Evolutionary conservation across 306 rosid genomes (phyloP), one percentile per base, ranked within the genome.

Genomic region (Rosa persica): DNA sequence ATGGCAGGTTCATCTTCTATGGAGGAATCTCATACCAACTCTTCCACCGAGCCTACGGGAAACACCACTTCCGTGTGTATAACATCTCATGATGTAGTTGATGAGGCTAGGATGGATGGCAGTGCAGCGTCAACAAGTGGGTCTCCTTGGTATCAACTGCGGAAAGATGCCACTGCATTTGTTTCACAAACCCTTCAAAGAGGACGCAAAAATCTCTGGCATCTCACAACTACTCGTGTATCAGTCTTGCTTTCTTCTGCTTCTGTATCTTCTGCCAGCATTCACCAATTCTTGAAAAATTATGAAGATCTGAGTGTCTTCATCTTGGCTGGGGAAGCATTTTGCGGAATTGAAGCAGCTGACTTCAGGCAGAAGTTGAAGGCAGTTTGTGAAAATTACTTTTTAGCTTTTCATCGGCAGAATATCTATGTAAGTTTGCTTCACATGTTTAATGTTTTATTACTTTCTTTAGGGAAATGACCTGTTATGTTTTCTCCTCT

Each of bases 171-270:
- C 69, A 93, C 89, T 30, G 76, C 78, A 67, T 85, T 87, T 86
- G 94, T 93, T 86, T 93, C 99, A 74, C 94, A 93, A 84, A 93
- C 93, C 75, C 96, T 96, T 84, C 94, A 85, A 83, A 88, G 94
- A 82, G 98, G 98, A 38, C 88, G 99, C 48, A 96, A 84, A 87
- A 93, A 96, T 88, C 89, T 96, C 62, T 96, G 98, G 99, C 97
- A 93, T 78, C 99, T 96, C 79, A 90, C 96, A 52, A 88, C 97
- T 16, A 93, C 96, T 85, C 96, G 99, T 78, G 82, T 96, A 74
- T 96, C 96, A 11, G 99, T 96, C 55, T 87, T 96, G 83, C 98
- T 96, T 86, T 91, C 99, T 74, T 90, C 96, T 76, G 81, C 92
- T 72, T 92, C 96, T 66, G 93, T 85, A 72, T 87, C 92, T 88